Percentiles rank a stretch among this genome's conserved stretches.
These are phyloP conservation scores for Arthromyces matolae DNA, from an alignment of 768 basidiomycete species.

Conservation along the genomic window DNA sequence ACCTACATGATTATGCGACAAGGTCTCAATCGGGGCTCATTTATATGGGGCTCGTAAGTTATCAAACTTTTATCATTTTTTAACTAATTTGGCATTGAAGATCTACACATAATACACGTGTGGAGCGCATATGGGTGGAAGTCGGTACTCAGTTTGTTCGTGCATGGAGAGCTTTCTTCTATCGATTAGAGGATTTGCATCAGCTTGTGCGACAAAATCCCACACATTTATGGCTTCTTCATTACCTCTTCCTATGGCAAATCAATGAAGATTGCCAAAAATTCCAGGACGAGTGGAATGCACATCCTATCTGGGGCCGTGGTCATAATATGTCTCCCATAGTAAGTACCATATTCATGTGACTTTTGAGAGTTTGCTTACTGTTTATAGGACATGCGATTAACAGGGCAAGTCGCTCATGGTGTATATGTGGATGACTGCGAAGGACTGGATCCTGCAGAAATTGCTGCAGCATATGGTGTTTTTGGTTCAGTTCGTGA, in stretches of 20 bases:
- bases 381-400: conserved; percentile 4
- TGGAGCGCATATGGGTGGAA: conserved; percentile 26
- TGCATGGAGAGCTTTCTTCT: conserved; percentile 42
- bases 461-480: too few species aligned
- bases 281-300: conserved; percentile 38
- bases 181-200: conserved; percentile 30
- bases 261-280: conserved; percentile 34
- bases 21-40: conserved; percentile 27
- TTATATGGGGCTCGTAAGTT: conserved; percentile 32
- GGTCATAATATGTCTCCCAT: conserved; percentile 22
- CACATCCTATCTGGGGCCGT: conserved; percentile 29
- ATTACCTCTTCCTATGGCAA: conserved; percentile 33
- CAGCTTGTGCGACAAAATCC: conserved; percentile 26
- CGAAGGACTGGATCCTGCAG: neutral
- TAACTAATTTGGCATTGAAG: conserved; percentile 10
- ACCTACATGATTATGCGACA: conserved; percentile 30
- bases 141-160: conserved; percentile 35
- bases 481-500: too few species aligned
- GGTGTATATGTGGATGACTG: conserved; percentile 7
- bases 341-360: conserved; percentile 13
- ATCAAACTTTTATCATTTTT: neutral
- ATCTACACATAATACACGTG: conserved; percentile 39
- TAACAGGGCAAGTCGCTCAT: conserved; percentile 1
- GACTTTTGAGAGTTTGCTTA: neutral
- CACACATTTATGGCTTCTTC: conserved; percentile 41